Conservation (phyloP, 495 filamentous ascomycete genomes). For the Mytilinidion resinicola region DNA sequence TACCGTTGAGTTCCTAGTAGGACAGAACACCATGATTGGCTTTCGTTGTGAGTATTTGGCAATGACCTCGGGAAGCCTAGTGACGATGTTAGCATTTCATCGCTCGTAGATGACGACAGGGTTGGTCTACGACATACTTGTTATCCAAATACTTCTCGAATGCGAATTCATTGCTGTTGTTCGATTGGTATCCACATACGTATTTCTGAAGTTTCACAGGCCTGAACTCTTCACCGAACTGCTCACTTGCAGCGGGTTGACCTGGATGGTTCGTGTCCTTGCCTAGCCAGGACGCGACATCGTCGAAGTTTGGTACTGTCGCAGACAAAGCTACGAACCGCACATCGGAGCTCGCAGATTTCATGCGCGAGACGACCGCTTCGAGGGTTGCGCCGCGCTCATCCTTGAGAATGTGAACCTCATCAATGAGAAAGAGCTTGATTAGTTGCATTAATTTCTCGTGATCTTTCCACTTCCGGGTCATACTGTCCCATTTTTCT, state of each 20-base stretch:
- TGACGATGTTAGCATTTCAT: neutral
- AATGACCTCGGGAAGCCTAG: slow-evolving; percentile 66
- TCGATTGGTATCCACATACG: slow-evolving; percentile 69
- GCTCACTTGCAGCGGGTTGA: slow-evolving; percentile 63
- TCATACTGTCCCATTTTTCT: slow-evolving; percentile 98
- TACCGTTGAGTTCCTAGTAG: slow-evolving; percentile 71
- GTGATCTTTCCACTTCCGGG: slow-evolving; percentile 92
- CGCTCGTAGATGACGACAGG: neutral
- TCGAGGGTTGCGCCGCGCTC: slow-evolving; percentile 83
- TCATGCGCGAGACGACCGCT: slow-evolving; percentile 96
- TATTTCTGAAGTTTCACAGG: slow-evolving; percentile 82
- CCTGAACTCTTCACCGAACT: slow-evolving; percentile 88
- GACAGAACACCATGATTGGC: slow-evolving; percentile 91
- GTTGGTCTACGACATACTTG: slow-evolving; percentile 45
- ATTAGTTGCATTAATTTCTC: slow-evolving; percentile 74
- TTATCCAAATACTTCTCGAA: slow-evolving; percentile 76
- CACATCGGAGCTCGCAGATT: slow-evolving; percentile 77
- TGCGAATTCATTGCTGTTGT: slow-evolving; percentile 67
- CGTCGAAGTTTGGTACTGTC: slow-evolving; percentile 85
- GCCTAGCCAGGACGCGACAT: slow-evolving; percentile 91
- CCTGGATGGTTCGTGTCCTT: slow-evolving; percentile 60
- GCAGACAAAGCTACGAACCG: slow-evolving; percentile 90
- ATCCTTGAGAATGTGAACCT: slow-evolving; percentile 93
- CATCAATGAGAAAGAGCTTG: slow-evolving; percentile 89
- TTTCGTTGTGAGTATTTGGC: slow-evolving; percentile 68